Base-by-base conservation (phyloP, 176 grass and related monocot genomes). In the Poa pratensis region DNA sequence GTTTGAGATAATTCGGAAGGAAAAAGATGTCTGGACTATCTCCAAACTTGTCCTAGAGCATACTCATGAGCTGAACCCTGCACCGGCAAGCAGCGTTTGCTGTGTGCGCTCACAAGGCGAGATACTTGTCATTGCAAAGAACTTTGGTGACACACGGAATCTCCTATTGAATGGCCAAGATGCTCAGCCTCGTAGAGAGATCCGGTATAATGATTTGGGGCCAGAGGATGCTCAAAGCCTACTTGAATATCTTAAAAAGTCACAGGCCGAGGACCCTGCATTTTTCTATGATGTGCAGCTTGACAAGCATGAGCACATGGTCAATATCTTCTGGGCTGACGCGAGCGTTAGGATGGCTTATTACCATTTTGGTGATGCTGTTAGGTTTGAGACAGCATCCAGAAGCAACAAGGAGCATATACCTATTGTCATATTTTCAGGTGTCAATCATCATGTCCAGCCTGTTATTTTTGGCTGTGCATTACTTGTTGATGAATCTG, bases 41-140 rank as follows among this genome's bases (percentile, higher is more conserved):
- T 93, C 93, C 35, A 98, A 98, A 88, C 86, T 98, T 35, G 81
- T 95, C 39, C 82, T 98, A 83, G 93, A 98, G 73, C 95, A 98
- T 86, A 92, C 77, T 43, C 95, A 98, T 74, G 91, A 93, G 45
- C 85, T 98, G 76, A 92, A 77, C 53, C 83, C 85, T 60, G 81
- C 82, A 57, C 89, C 82, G 27, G 77, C 85, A 30, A 92, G 89
- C 83, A 95, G 83, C 45, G 95, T 98, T 80, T 83, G 83, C 37
- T 98, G 95, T 77, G 86, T 98, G 69, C 93, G 95, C n/a, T 98
- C 95, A 1, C 91, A 98, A 84, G 95, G 95, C 64, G 93, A 95
- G 77, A 81, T 95, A 73, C 93, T 95, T 87, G 91, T 98, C 35
- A 98, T 98, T 69, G 89, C 95, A 63, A 98, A 98, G 84, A 98